Conservation (phyloP, 2,329 filamentous ascomycete genomes). For the Xylaria sp. region DNA sequence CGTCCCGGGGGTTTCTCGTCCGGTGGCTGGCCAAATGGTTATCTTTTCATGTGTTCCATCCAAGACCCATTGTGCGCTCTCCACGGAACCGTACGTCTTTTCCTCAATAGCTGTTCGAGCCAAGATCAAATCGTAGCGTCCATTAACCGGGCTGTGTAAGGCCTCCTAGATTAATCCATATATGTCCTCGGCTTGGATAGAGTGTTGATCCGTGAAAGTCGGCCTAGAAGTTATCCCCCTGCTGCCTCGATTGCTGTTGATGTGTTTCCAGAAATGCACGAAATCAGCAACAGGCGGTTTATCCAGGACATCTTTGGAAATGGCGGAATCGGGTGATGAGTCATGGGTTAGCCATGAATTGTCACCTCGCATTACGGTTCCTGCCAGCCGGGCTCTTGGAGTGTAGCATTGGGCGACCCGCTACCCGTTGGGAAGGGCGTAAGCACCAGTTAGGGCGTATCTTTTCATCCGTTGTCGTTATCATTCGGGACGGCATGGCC, state of each 20-base stretch:
- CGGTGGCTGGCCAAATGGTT: neutral
- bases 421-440: neutral
- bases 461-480: neutral
- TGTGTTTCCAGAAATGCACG: neutral
- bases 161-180: too few species aligned
- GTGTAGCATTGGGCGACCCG: neutral
- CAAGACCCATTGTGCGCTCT: neutral
- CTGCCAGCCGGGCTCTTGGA: neutral
- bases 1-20: neutral
- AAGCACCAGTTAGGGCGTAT: neutral
- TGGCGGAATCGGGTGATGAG: neutral
- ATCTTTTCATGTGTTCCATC: neutral
- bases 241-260: neutral
- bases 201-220: neutral
- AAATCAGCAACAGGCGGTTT: neutral
- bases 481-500: neutral
- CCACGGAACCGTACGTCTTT: neutral
- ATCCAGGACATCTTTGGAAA: neutral
- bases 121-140: neutral
- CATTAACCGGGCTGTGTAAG: neutral
- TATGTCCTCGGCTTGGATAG: neutral
- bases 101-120: neutral
- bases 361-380: neutral
- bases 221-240: neutral
- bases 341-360: neutral